Percentiles rank a stretch among this genome's conserved stretches.
Conservation (phyloP, 2,329 filamentous ascomycete genomes). For the Colletotrichum caudatum region DNA sequence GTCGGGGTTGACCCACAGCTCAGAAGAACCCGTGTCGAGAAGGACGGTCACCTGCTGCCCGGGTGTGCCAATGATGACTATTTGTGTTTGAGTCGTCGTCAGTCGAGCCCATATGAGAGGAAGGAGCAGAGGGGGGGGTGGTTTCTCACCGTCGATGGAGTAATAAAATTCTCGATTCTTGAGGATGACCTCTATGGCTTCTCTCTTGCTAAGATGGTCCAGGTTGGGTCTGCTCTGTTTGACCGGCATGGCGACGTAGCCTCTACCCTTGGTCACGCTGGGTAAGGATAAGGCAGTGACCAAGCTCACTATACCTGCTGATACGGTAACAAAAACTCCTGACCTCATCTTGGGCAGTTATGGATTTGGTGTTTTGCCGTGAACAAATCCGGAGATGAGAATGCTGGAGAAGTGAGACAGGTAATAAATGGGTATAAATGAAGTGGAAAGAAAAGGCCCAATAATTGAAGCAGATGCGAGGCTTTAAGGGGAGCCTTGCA, state of each 20-base stretch:
- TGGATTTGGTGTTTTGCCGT: conserved; percentile 1
- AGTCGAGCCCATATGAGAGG: background rate
- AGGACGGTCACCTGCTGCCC: conserved; percentile 59
- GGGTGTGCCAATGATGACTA: conserved; percentile 59
- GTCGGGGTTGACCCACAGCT: conserved; percentile 67
- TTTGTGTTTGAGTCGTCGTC: background rate
- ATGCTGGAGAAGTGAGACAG: conserved; percentile 2
- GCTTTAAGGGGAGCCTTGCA: conserved; percentile 17
- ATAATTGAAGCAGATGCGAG: conserved; percentile 17
- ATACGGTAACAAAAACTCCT: conserved; percentile 13
- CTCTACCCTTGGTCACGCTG: conserved; percentile 50
- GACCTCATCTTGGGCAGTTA: conserved; percentile 28
- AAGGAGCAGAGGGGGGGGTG: background rate
- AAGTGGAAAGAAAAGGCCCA: conserved; percentile 15
- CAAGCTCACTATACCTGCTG: conserved; percentile 29
- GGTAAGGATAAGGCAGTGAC: conserved; percentile 44
- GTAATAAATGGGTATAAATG: conserved; percentile 4
- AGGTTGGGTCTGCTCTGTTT: conserved; percentile 39
- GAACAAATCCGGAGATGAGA: conserved; percentile 9
- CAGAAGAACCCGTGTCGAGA: conserved; percentile 65
- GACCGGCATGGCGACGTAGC: conserved; percentile 54
- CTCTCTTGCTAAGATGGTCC: conserved; percentile 22
- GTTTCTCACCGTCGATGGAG: conserved; percentile 52
- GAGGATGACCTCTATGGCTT: conserved; percentile 49
- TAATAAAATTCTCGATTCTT: conserved; percentile 56